phyloP scores from a whole-genome alignment of 345 rosid genomes.

The Eucalyptus erythrocorys region DNA sequence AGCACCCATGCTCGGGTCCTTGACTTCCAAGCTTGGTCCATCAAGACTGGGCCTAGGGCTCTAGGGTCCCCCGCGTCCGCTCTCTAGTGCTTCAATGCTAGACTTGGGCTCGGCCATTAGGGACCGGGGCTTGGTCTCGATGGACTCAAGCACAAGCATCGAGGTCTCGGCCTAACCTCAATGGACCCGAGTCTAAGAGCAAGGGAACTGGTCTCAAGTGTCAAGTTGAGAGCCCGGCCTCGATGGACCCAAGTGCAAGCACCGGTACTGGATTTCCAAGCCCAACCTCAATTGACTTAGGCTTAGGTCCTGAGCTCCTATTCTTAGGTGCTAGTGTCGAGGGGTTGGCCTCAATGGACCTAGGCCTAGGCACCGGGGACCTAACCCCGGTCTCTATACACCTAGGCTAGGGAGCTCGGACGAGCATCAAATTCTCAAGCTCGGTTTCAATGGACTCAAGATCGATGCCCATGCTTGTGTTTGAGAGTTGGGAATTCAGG shows the following conservation, averaged over 20 bases:
- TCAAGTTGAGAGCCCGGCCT: not conserved
- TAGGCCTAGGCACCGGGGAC: not conserved
- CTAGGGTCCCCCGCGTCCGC: accelerated
- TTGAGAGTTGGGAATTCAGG: accelerated
- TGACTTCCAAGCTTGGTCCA: no score
- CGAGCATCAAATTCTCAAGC: not conserved
- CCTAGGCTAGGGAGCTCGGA: not conserved
- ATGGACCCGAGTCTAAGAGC: no score
- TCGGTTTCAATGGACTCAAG: not conserved
- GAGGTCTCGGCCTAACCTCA: not conserved
- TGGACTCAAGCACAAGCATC: not conserved
- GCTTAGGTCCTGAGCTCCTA: not conserved
- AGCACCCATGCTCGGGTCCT: not conserved
- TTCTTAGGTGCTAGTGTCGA: not conserved
- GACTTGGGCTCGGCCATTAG: accelerated
- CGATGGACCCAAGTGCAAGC: not conserved
- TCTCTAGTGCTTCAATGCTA: accelerated
- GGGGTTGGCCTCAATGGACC: not conserved
- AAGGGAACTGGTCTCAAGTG: not conserved
- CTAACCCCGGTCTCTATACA: not conserved
- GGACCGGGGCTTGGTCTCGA: not conserved
- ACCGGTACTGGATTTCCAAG: not conserved
- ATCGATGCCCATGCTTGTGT: accelerated
- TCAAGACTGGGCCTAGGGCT: not conserved
- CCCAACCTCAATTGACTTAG: not conserved